phyloP scores from a whole-genome alignment of 164 flowering plant species.

The Kingdonia uniflora region DNA sequence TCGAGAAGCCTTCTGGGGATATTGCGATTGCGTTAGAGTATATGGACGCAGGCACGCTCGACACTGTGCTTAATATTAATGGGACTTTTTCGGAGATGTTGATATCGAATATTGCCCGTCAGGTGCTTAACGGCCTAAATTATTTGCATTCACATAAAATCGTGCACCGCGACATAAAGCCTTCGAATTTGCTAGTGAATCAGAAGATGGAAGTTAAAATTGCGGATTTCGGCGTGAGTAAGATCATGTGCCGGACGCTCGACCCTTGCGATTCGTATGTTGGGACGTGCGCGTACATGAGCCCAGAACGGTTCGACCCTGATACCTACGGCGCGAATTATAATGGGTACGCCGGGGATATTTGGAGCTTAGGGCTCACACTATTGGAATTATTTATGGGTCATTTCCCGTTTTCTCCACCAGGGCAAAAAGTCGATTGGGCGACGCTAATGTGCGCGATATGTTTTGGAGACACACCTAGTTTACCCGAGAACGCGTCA shows the following conservation, averaged over 20 bases:
- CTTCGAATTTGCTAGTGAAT: conserved; percentile 56
- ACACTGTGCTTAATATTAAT: conserved; percentile 14
- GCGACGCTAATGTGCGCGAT: conserved; percentile 79
- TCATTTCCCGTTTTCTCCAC: conserved; percentile 49
- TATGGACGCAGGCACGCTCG: conserved; percentile 63
- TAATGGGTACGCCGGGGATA: conserved; percentile 58
- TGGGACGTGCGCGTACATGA: conserved; percentile 86
- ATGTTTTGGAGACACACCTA: conserved; percentile 68
- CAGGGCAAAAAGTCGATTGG: conserved; percentile 77
- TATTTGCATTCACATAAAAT: conserved; percentile 61
- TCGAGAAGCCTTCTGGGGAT: conserved; percentile 44
- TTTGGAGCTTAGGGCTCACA: conserved; percentile 78
- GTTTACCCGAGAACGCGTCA: conserved; percentile 42
- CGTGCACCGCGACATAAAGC: conserved; percentile 73
- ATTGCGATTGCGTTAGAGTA: conserved; percentile 50
- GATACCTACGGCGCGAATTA: conserved; percentile 50
- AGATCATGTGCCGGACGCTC: conserved; percentile 48
- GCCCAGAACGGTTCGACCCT: conserved; percentile 80
- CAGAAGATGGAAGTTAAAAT: conserved; percentile 48
- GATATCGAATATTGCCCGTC: conserved; percentile 36
- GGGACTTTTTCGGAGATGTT: conserved; percentile 32
- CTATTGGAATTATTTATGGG: conserved; percentile 62
- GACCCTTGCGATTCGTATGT: conserved; percentile 73
- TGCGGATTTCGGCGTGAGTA: conserved; percentile 78
- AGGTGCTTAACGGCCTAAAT: conserved; percentile 47